Evolutionary conservation across 345 rosid genomes (phyloP), one percentile per base, ranked within the genome.

Genomic region (Brassica nigra): DNA sequence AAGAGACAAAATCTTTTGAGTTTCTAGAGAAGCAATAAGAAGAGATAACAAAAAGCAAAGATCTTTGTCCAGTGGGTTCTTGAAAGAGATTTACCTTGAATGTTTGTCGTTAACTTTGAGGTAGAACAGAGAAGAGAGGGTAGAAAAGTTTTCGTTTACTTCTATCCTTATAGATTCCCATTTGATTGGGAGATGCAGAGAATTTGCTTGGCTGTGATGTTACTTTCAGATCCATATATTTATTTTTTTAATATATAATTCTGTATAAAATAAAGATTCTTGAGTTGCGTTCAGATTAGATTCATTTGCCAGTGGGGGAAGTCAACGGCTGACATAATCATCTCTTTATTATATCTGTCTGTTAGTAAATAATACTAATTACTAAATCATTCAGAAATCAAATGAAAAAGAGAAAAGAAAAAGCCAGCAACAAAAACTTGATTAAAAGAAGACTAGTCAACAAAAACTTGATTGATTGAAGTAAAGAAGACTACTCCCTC

Each of bases 281-380:
- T 28, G 71, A 71, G 5, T 63, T 77, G 76, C 31, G 75, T 62
- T 23, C 42, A 4, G 70, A 77, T 62, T 15, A 4, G 71, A 36
- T 70, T 34, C 76, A 14, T 70, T 4, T 15, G 34, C 34, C n/a
- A 34, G 59, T 36, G 57, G 14, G 20, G 5, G 2, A 70, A 71
- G 81, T 78, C 81, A 78, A 78, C 47, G 76, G 66, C 65, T 77
- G 70, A 77, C 37, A 33, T 15, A 61, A 59, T 31, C 11, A 30
- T 76, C 2, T 59, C 68, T 58, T 39, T 14, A 23, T 8, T 11
- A 47, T 11, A 10, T 42, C 14, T 42, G 49, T 3, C 28, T 67
- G 9, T 28, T 47, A 7, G 5, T 3, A 44, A 14, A 27, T 8
- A 27, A 55, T 55, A 7, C 59, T 54, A 4, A 42, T 11, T 42